Conservation (phyloP, 2,329 filamentous ascomycete species). For the Cordyceps cateniannulata region DNA sequence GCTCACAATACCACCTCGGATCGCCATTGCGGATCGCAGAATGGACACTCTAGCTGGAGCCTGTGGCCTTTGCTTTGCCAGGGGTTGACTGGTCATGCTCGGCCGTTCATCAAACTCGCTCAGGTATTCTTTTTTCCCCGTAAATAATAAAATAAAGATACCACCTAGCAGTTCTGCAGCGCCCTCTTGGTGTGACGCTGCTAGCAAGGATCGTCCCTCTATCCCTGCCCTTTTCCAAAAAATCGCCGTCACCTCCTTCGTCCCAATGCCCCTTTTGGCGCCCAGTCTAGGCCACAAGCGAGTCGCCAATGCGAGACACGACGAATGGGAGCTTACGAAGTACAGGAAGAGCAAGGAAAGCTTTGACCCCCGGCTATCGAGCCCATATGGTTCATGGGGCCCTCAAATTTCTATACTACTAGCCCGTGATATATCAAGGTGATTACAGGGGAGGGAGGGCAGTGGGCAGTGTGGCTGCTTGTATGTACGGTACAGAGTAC, state of each 20-base stretch:
- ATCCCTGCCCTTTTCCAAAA: background rate
- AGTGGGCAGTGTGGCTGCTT: no score
- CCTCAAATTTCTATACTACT: background rate
- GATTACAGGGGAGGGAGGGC: no score
- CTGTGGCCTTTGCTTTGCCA: background rate
- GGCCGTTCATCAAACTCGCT: slow-evolving; percentile 8
- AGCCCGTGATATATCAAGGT: no score
- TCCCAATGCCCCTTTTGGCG: background rate
- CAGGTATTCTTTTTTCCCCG: slow-evolving; percentile 1
- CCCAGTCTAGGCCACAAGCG: background rate
- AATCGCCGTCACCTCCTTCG: background rate
- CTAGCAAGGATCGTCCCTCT: background rate
- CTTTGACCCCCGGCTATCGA: background rate
- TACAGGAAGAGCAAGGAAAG: no score
- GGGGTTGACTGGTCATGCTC: background rate
- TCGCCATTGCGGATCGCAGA: slow-evolving; percentile 11
- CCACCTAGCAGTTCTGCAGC: slow-evolving; percentile 1
- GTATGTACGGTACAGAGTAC: no score
- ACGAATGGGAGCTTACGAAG: background rate
- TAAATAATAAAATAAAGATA: slow-evolving; percentile 6
- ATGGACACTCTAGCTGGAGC: background rate
- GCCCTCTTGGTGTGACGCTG: background rate
- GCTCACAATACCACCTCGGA: slow-evolving; percentile 8
- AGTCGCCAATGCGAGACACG: background rate
- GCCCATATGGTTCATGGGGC: background rate